Base-by-base conservation (phyloP, 768 basidiomycete species). In the Lentinula sp. region DNA sequence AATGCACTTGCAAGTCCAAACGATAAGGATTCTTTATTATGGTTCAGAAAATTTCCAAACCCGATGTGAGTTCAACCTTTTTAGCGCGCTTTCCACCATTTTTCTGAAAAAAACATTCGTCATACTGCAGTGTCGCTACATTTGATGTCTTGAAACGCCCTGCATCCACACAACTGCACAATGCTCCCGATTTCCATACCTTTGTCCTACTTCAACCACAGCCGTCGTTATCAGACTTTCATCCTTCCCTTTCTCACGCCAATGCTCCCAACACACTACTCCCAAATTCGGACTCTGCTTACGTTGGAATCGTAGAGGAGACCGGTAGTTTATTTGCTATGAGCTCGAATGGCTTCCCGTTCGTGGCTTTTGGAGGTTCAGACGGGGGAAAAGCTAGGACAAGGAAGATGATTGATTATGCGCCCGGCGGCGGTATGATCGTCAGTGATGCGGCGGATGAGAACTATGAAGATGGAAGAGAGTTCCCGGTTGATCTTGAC, bases 201-300 rank as follows among this genome's bases (percentile, higher is more conserved):
- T 87, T 96, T 67, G 87, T 93, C 7, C 84, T 98, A 10, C 85
- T 94, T 13, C 95, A 98, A 70, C 95, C 95, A 12, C 87, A 84
- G 1, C 88, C 91, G 0, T 81, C 84, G 37, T 78, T 94, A 1
- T 80, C 86, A 18, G 87, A 93, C 37, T 77, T 96, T 7, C 78
- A 94, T 37, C 86, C 87, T 9, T 76, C 76, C n/a, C 74, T 84
- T n/a, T 72, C 73, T 5, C 72, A 41, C 23, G 23, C 51, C 8
- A 59, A 49, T 15, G 4, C 39, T 20, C 41, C 36, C 65, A 56
- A 41, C 20, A 61, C 23, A 62, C 64, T 10, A 73, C 80, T 32
- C 33, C 81, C 79, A 3, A 81, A 84, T 57, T 72, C 79, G 6
- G 81, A 87, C 33, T 80, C 84, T 0, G 93, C 93, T 0, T 97